These are phyloP conservation scores for Termitomyces sp. DNA, from an alignment of 768 basidiomycete genomes.

Conservation along the genomic window DNA sequence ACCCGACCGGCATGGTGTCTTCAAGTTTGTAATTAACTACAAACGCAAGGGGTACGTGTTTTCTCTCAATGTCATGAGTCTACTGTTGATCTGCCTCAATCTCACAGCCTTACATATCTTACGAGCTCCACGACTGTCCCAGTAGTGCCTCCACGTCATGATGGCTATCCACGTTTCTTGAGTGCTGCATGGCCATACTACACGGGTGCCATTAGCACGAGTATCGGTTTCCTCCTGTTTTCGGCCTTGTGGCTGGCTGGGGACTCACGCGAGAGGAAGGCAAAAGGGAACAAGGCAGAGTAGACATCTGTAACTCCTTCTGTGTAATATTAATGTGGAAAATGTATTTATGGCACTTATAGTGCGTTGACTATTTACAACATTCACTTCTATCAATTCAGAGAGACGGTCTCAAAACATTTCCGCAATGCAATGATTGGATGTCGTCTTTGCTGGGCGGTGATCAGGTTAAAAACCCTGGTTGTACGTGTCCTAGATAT, in stretches of 20 bases:
- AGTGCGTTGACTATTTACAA: not conserved
- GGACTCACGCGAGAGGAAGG: conserved; percentile 63
- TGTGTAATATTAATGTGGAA: conserved; percentile 5
- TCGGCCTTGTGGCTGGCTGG: conserved; percentile 83
- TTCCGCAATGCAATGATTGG: not conserved
- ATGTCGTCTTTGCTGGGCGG: not conserved
- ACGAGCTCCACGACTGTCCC: conserved; percentile 71
- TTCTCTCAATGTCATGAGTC: not conserved
- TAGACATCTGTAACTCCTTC: conserved; percentile 19
- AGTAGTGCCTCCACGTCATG: conserved; percentile 90
- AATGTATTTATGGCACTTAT: conserved; percentile 7
- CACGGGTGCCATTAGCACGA: conserved; percentile 83
- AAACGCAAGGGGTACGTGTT: conserved; percentile 76
- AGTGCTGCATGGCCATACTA: conserved; percentile 97
- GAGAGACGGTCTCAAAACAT: not conserved
- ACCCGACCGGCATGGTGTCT: conserved; percentile 96
- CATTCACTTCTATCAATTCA: not conserved
- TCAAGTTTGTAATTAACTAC: conserved; percentile 92
- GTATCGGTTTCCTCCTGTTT: conserved; percentile 81
- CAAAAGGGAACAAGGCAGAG: conserved; percentile 36
- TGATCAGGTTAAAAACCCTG: no score
- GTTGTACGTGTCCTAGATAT: no score
- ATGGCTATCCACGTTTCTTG: conserved; percentile 93
- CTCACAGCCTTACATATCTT: conserved; percentile 64
- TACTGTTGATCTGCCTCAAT: conserved; percentile 5